Percentiles rank a stretch among this genome's conserved stretches.
phyloP scores from a whole-genome alignment of 2,329 filamentous ascomycete species.

The Xylariomycetidae sp. region DNA sequence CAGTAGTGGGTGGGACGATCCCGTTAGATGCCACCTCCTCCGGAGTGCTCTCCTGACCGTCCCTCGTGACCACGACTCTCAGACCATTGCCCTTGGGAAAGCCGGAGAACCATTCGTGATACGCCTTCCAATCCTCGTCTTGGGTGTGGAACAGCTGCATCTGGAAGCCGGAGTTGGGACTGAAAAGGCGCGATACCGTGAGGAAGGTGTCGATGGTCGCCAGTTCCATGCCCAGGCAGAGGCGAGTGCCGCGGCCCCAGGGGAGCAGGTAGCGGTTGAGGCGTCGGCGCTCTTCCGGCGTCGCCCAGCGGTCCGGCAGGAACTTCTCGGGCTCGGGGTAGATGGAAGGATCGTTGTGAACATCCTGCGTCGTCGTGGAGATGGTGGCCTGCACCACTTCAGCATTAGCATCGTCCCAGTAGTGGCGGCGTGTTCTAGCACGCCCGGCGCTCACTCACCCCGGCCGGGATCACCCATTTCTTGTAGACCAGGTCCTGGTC shows the following conservation, averaged over 20 bases:
- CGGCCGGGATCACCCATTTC: conserved; percentile 11
- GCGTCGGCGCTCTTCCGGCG: conserved; percentile 10
- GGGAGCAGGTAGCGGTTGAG: conserved; percentile 15
- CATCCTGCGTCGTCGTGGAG: conserved; percentile 16
- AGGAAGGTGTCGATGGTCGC: conserved; percentile 18
- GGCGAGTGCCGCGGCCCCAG: conserved; percentile 16
- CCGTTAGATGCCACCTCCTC: too few relatives aligned
- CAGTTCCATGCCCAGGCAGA: conserved; percentile 18
- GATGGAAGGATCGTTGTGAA: conserved; percentile 13
- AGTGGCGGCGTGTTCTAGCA: too few relatives aligned
- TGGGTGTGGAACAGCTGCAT: conserved; percentile 11
- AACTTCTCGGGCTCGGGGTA: conserved; percentile 12
- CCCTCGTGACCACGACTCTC: conserved; percentile 14
- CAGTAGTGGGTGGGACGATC: too few relatives aligned
- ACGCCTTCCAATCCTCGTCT: conserved; percentile 17
- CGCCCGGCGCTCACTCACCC: conserved; percentile 9
- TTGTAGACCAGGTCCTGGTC: conserved; percentile 16
- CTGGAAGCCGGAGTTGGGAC: conserved; percentile 12
- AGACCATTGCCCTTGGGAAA: conserved; percentile 16
- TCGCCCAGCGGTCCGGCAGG: conserved; percentile 14
- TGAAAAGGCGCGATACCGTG: conserved; percentile 17
- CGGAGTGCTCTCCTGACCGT: too few relatives aligned
- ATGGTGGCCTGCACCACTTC: conserved; percentile 19
- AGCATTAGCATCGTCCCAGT: too few relatives aligned
- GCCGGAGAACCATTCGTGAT: conserved; percentile 18